Evolutionary conservation across 805 yeast species (phyloP), one percentile per base, ranked within the genome.

Genomic region (Metschnikowia bowlesiae): DNA sequence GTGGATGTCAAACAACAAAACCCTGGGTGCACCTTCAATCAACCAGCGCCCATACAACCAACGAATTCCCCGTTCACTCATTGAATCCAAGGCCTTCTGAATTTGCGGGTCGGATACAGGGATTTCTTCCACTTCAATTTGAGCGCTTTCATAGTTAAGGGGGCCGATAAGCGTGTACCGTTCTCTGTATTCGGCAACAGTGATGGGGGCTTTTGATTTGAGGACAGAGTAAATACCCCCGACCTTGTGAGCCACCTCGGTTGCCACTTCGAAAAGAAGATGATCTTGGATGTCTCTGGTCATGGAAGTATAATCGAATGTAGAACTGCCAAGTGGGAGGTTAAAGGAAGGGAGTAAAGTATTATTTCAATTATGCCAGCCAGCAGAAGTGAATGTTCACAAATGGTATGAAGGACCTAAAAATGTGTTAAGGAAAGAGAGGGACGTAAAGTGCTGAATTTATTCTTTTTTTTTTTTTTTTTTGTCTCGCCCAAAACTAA

Each of bases 211-310:
- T 70, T 92, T 92, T 9, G 97, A 89, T 68, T 94, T 94, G 63
- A 92, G 79, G 47, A 92, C 99, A 6, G 98, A 91, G 73, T 92
- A 92, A 67, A 92, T 92, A 35, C 99, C 99, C 46, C 99, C 99
- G 22, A 92, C 98, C 62, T 95, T 79, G 74, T 94, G 91, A 62
- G 98, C 98, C 46, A 92, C 97, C 67, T 92, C 99, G 1, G 99
- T 92, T 54, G 98, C 96, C 41, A 89, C 86, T 73, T 92, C 99
- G 63, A 92, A 90, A 45, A 94, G 78, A 49, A 91, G 75, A 65
- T 89, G 97, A 67, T 88, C 85, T 61, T 85, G 82, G 54, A 92
- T 84, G 74, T 89, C 96, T 71, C 98, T 81, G 31, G 86, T 73
- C 89, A 86, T 85, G 18, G 44, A 39, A 30, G 30, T 39, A 31